Evolutionary conservation across 805 yeast species (phyloP).

Genomic region (Soucietia sequanensis): DNA sequence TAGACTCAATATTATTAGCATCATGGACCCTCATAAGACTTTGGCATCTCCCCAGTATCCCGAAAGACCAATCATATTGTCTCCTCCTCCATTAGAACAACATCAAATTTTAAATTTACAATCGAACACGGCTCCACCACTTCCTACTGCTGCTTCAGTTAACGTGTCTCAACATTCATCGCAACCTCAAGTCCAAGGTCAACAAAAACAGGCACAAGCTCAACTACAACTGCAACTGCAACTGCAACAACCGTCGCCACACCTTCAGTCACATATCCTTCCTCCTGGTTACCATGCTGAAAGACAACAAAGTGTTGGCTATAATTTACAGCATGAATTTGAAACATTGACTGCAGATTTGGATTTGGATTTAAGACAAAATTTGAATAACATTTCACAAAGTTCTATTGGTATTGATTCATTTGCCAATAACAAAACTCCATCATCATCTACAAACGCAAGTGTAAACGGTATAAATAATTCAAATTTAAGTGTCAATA

Average conservation of each 20-base stretch:
- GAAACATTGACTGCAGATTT: slow-evolving; percentile 46
- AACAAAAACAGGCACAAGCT: too few relatives aligned
- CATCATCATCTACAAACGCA: neutral
- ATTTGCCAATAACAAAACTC: neutral
- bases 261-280: too few relatives aligned
- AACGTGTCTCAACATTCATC: slow-evolving; percentile 1
- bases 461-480: neutral
- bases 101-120: slow-evolving; percentile 7
- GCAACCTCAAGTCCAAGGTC: slow-evolving; percentile 1
- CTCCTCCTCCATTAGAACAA: slow-evolving; percentile 40
- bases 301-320: slow-evolving; percentile 45
- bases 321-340: slow-evolving; percentile 46
- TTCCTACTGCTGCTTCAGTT: too few relatives aligned
- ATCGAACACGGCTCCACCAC: slow-evolving; percentile 1
- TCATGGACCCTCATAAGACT: slow-evolving; percentile 11
- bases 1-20: too few relatives aligned
- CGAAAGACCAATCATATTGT: slow-evolving; percentile 39
- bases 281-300: slow-evolving; percentile 10
- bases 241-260: slow-evolving; percentile 1
- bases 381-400: slow-evolving; percentile 6
- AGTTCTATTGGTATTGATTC: neutral
- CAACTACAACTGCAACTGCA: slow-evolving; percentile 3
- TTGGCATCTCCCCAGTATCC: slow-evolving; percentile 17
- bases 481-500: too few relatives aligned
- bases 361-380: slow-evolving; percentile 39